Conservation (phyloP, 2,329 filamentous ascomycete species). For the Penicillium paneum region DNA sequence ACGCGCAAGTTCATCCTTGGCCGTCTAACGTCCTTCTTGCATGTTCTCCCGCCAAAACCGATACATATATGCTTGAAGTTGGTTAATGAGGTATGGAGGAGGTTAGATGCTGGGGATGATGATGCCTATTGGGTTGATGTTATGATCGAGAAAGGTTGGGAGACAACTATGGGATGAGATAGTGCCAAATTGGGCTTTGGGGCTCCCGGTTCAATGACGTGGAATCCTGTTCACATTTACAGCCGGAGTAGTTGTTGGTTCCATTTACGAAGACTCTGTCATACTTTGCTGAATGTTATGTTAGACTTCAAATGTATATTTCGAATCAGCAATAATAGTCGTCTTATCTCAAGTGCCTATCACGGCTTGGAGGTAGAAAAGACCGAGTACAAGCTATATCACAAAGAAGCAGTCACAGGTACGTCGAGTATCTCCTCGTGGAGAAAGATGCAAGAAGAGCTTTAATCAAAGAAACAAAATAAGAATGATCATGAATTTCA, state of each 20-base stretch:
- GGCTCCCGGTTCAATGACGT: not conserved
- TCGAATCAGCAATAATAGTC: not conserved
- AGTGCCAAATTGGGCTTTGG: not conserved
- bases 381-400: no score
- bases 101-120: conserved; percentile 47
- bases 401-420: no score
- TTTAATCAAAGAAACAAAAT: not conserved
- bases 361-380: no score
- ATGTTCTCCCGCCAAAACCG: conserved; percentile 52
- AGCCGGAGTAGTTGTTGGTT: not conserved
- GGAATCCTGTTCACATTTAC: not conserved
- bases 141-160: conserved; percentile 56
- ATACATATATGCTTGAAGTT: conserved; percentile 50
- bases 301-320: not conserved
- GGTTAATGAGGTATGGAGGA: conserved; percentile 53
- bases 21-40: conserved; percentile 47
- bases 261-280: not conserved
- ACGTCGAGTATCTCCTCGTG: no score
- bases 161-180: conserved; percentile 50
- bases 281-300: not conserved
- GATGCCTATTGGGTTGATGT: conserved; percentile 56
- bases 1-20: conserved; percentile 50
- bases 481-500: not conserved
- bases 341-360: no score
- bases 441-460: not conserved